These are phyloP conservation scores for Fusarium robinianum DNA, from an alignment of 2,329 filamentous ascomycete species.

Conservation along the genomic window DNA sequence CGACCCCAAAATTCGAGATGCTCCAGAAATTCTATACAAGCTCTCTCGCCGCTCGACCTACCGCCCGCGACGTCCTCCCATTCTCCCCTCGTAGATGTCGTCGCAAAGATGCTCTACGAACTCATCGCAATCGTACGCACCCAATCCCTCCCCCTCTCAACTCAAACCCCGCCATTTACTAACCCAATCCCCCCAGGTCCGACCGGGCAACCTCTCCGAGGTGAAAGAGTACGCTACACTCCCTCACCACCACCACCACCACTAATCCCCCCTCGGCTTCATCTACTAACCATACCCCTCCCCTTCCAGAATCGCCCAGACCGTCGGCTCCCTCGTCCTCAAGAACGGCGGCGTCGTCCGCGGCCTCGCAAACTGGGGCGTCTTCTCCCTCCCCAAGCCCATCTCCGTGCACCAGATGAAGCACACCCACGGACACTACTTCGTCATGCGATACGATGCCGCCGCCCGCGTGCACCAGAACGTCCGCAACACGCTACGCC, in stretches of 20 bases:
- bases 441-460: conserved; percentile 94
- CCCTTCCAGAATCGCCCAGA: conserved; percentile 75
- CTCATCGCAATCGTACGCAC: conserved; percentile 88
- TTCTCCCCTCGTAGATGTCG: conserved; percentile 37
- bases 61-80: conserved; percentile 22
- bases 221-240: conserved; percentile 90
- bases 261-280: background rate
- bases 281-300: conserved; percentile 14
- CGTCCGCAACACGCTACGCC: conserved; percentile 73
- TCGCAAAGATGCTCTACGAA: conserved; percentile 86
- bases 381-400: conserved; percentile 82
- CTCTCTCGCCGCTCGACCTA: conserved; percentile 21
- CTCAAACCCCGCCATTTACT: conserved; percentile 25
- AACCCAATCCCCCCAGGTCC: conserved; percentile 65
- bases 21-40: conserved; percentile 32
- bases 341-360: conserved; percentile 85
- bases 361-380: conserved; percentile 93
- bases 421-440: conserved; percentile 90
- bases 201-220: conserved; percentile 85
- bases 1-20: conserved; percentile 35
- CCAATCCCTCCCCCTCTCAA: background rate
- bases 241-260: conserved; percentile 12
- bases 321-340: conserved; percentile 82
- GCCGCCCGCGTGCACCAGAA: conserved; percentile 73
- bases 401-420: conserved; percentile 79